Base-by-base conservation (phyloP, 768 basidiomycete species). In the Termitomyces sp. region DNA sequence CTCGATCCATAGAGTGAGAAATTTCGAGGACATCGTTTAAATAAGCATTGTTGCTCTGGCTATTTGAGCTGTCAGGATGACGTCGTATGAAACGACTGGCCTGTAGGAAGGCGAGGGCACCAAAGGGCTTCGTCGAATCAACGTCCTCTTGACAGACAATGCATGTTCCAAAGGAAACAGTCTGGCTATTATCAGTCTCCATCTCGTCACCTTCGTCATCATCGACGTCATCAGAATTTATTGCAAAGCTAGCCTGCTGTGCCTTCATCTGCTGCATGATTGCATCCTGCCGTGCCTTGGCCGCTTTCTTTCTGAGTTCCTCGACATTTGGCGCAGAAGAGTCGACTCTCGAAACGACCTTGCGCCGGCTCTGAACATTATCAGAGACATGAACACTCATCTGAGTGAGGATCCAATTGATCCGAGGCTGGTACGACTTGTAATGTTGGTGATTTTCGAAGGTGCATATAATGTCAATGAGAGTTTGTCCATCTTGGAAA, bases 131-230 rank as follows among this genome's bases (percentile, higher is more conserved):
- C 15, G 78, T 71, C 2, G 79, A 67, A 62, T 84, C 89, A 51
- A 98, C 81, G 58, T 94, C 91, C 67, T 98, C 97, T 67, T 98
- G 97, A 63, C 97, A 99, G 10, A 98, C 94, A 60, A 99, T 98
- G 67, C 97, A 99, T n/a, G 87, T 89, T 2, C 96, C 96, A 58
- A 85, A 87, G 12, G 87, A 86, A 2, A 79, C 67, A 21, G 77
- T 66, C 47, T 77, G 74, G 17, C 78, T 78, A 1, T 70, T 73
- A 8, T 78, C 72, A 9, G 80, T 79, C 35, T 76, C 75, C 64
- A 80, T 82, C 6, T 82, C 79, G 1, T 91, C 91, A 6, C 86
- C 87, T 6, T 83, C 86, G 17, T 85, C 84, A 35, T 88, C 89
- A 23, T 83, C 80, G 3, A 75, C 77, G 50, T 91, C 88, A 48